These are phyloP conservation scores for Suhomyces bolitotheri DNA, from an alignment of 1,139 yeast genomes.

Conservation along the genomic window DNA sequence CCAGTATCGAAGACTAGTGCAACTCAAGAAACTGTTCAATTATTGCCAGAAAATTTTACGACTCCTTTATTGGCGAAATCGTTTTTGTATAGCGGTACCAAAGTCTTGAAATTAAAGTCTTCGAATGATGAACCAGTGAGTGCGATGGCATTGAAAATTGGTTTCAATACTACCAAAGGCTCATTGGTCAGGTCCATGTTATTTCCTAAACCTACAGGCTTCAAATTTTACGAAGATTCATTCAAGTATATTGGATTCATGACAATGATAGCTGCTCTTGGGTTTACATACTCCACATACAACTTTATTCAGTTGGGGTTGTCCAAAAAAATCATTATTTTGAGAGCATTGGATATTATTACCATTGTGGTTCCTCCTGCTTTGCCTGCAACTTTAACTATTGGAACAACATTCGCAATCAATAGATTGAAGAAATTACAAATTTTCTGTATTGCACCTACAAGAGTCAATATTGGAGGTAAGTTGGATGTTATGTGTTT, in stretches of 20 bases:
- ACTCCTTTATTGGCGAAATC: slow-evolving; percentile 70
- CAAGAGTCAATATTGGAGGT: slow-evolving; percentile 92
- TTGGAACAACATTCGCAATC: slow-evolving; percentile 92
- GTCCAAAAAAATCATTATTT: slow-evolving; percentile 64
- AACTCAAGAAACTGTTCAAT: slow-evolving; percentile 56
- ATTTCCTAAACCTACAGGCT: slow-evolving; percentile 92
- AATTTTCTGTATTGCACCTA: slow-evolving; percentile 90
- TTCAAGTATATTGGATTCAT: slow-evolving; percentile 94
- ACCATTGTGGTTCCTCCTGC: slow-evolving; percentile 99
- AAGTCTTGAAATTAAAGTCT: slow-evolving; percentile 76
- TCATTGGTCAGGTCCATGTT: slow-evolving; percentile 91
- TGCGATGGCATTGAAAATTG: slow-evolving; percentile 86
- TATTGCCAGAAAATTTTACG: slow-evolving; percentile 58
- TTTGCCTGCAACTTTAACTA: slow-evolving; percentile 92
- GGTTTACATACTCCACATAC: slow-evolving; percentile 80
- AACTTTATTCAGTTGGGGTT: slow-evolving; percentile 79
- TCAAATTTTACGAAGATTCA: slow-evolving; percentile 90
- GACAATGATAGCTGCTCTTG: slow-evolving; percentile 81
- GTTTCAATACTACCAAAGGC: slow-evolving; percentile 96
- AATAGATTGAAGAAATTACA: slow-evolving; percentile 61
- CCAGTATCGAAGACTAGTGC: slow-evolving; percentile 86
- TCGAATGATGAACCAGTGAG: slow-evolving; percentile 70
- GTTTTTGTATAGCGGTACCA: slow-evolving; percentile 84
- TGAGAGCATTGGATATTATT: slow-evolving; percentile 88
- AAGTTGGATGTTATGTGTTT: slow-evolving; percentile 87